phyloP scores from a whole-genome alignment of 1,284 basidiomycete species.

The Puccinia hordei region DNA sequence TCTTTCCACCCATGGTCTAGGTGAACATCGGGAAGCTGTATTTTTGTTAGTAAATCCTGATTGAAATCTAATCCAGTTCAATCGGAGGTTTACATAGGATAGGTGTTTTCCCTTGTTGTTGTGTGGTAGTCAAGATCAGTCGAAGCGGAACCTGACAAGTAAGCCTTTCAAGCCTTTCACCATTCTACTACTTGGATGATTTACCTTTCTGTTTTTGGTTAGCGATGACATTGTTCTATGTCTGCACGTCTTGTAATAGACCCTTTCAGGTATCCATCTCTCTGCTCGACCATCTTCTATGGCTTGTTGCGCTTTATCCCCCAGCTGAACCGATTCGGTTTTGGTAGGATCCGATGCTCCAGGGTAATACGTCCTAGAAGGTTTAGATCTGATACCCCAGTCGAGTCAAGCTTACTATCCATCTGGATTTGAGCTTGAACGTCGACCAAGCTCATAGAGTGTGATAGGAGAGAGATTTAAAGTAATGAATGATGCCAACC shows the following conservation, averaged over 20 bases:
- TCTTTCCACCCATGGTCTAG: slow-evolving; percentile 4
- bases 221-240: slow-evolving; percentile 51
- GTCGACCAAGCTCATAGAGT: too few species aligned
- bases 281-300: background rate
- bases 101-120: background rate
- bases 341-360: slow-evolving; percentile 36
- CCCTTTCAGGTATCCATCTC: slow-evolving; percentile 28
- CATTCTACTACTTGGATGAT: too few species aligned
- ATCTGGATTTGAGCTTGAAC: too few species aligned
- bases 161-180: too few species aligned
- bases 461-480: too few species aligned
- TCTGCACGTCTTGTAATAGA: slow-evolving; percentile 47
- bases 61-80: background rate
- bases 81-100: background rate
- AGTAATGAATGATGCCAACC: too few species aligned
- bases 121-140: slow-evolving; percentile 46
- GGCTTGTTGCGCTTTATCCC: background rate
- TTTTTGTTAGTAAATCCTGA: slow-evolving; percentile 37
- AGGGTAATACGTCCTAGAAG: background rate
- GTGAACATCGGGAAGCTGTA: slow-evolving; percentile 50
- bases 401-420: too few species aligned
- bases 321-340: background rate
- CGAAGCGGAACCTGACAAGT: slow-evolving; percentile 49
- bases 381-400: background rate
- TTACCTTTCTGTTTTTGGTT: background rate